phyloP scores from a whole-genome alignment of 2,329 filamentous ascomycete species.

The Ramularia collo-cygni region DNA sequence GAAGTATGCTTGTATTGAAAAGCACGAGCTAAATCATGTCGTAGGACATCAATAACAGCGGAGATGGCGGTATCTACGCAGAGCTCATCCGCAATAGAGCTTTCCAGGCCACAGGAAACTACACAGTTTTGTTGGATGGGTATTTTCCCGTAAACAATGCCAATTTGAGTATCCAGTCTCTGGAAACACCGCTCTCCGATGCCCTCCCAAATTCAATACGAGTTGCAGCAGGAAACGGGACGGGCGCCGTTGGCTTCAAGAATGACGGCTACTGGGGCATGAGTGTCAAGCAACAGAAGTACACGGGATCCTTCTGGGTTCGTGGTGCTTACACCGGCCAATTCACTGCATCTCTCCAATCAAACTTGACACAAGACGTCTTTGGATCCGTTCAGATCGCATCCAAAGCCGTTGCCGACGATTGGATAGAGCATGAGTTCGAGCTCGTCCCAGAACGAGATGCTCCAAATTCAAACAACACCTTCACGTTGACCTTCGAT shows the following conservation, averaged over 20 bases:
- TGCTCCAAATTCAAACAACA: conserved; percentile 42
- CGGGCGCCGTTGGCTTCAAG: conserved; percentile 40
- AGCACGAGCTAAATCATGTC: conserved; percentile 47
- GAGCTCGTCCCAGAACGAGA: conserved; percentile 39
- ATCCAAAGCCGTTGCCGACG: conserved; percentile 20
- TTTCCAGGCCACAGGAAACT: conserved; percentile 45
- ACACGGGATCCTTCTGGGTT: conserved; percentile 47
- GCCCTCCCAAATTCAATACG: conserved; percentile 22
- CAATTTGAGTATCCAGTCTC: conserved; percentile 15
- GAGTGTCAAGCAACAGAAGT: conserved; percentile 42
- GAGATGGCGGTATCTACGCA: conserved; percentile 65
- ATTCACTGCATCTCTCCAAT: conserved; percentile 35
- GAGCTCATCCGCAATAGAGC: conserved; percentile 64
- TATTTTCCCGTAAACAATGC: conserved; percentile 20
- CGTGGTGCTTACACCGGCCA: conserved; percentile 31
- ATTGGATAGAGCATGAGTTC: conserved; percentile 27
- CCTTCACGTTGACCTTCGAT: conserved; percentile 44
- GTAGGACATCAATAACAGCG: conserved; percentile 49
- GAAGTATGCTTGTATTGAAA: no score
- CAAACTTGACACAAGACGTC: conserved; percentile 37
- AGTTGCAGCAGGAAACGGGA: conserved; percentile 25
- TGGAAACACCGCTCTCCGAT: conserved; percentile 20
- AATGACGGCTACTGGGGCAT: conserved; percentile 48
- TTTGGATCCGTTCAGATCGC: conserved; percentile 33
- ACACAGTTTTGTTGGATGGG: conserved; percentile 13